Evolutionary conservation across 352 stramenopile species (phyloP).

Genomic region (Phytopythium vexans): DNA sequence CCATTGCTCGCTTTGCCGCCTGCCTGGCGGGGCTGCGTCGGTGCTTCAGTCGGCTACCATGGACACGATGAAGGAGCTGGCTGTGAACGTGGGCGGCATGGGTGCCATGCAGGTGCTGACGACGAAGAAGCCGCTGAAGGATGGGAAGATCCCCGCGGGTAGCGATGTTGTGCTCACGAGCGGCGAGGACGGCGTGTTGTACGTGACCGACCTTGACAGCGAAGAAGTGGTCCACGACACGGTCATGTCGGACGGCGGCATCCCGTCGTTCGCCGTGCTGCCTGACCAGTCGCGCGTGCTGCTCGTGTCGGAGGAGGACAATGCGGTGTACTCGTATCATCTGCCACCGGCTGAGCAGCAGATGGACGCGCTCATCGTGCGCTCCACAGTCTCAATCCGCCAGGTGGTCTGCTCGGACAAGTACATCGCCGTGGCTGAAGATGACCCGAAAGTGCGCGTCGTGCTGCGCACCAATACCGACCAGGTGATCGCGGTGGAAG

Average conservation of each 20-base stretch:
- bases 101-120: conserved; percentile 61
- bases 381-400: conserved; percentile 71
- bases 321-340: conserved; percentile 64
- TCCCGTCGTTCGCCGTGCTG: conserved; percentile 67
- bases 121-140: conserved; percentile 25
- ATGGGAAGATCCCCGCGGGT: conserved; percentile 19
- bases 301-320: conserved; percentile 70
- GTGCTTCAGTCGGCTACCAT: conserved; percentile 16
- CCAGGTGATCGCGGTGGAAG: conserved; percentile 58
- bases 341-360: conserved; percentile 42
- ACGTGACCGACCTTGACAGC: conserved; percentile 59
- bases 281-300: conserved; percentile 67
- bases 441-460: conserved; percentile 73
- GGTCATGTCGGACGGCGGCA: conserved; percentile 53
- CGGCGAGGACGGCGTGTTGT: conserved; percentile 79
- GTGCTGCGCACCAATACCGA: conserved; percentile 50
- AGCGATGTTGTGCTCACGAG: conserved; percentile 70
- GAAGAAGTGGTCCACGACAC: conserved; percentile 44
- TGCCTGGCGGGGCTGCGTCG: not conserved
- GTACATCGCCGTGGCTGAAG: conserved; percentile 69
- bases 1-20: not conserved
- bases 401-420: conserved; percentile 58
- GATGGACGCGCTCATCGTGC: conserved; percentile 59
- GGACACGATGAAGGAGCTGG: conserved; percentile 79
- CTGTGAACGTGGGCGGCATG: conserved; percentile 67